These are phyloP conservation scores for Hypericum perforatum DNA, from an alignment of 345 rosid genomes.

Conservation along the genomic window DNA sequence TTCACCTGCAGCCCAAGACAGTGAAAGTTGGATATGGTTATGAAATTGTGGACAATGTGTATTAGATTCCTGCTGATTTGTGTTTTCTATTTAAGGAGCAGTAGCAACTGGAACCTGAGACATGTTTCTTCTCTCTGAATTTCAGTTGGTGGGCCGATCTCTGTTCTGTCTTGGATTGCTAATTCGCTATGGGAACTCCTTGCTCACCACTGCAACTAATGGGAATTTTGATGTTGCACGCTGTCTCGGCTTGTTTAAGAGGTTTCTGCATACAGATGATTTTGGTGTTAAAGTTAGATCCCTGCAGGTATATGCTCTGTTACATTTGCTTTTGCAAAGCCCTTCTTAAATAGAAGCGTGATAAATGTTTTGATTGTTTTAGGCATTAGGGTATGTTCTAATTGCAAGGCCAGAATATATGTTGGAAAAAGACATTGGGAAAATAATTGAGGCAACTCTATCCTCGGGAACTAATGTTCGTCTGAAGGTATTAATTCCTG, in stretches of 20 bases:
- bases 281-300: slow-evolving; percentile 76
- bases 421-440: slow-evolving; percentile 90
- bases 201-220: slow-evolving; percentile 40
- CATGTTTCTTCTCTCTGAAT: not conserved
- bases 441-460: slow-evolving; percentile 67
- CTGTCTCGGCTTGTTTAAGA: slow-evolving; percentile 63
- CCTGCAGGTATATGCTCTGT: slow-evolving; percentile 54
- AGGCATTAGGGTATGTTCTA: slow-evolving; percentile 94
- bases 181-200: slow-evolving; percentile 81
- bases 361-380: slow-evolving; percentile 19
- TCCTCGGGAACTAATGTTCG: slow-evolving; percentile 60
- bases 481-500: slow-evolving; percentile 53
- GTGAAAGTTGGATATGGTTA: too few relatives aligned
- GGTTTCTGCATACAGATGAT: slow-evolving; percentile 71
- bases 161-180: slow-evolving; percentile 96
- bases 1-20: too few relatives aligned
- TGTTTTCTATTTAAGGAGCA: not conserved
- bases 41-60: too few relatives aligned
- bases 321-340: slow-evolving; percentile 2
- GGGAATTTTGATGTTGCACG: slow-evolving; percentile 45
- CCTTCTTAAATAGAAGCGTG: slow-evolving; percentile 7
- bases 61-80: not conserved
- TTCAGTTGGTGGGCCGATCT: slow-evolving; percentile 77
- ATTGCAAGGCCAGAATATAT: slow-evolving; percentile 93
- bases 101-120: not conserved